These are phyloP conservation scores for Ceratobasidium sp. DNA, from an alignment of 1,284 basidiomycete genomes.

Conservation along the genomic window DNA sequence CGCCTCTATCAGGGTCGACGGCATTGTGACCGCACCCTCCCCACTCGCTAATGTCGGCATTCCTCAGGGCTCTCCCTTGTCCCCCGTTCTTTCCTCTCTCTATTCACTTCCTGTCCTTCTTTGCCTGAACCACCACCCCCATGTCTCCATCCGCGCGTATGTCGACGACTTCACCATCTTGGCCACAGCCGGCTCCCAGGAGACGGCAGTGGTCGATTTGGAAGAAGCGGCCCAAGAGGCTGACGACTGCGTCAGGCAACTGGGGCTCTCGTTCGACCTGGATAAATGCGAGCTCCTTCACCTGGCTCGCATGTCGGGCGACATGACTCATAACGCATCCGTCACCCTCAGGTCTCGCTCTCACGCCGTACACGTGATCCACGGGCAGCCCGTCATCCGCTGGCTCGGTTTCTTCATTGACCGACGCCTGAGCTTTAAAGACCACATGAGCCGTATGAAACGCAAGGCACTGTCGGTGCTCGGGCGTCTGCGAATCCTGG, in stretches of 20 bases:
- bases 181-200: background rate
- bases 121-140: no score
- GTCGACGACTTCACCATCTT: constrained; percentile 30
- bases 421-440: constrained; percentile 28
- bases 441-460: background rate
- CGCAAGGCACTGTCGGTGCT: constrained; percentile 14
- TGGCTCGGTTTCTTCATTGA: constrained; percentile 44
- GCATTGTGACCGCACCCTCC: constrained; percentile 2
- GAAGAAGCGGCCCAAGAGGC: background rate
- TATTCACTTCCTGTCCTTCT: constrained; percentile 42
- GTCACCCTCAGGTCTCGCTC: constrained; percentile 6
- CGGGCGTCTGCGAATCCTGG: background rate
- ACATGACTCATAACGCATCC: constrained; percentile 43
- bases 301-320: constrained; percentile 45
- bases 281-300: constrained; percentile 50
- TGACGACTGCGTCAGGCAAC: constrained; percentile 21
- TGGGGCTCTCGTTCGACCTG: constrained; percentile 47
- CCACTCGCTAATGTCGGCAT: constrained; percentile 26
- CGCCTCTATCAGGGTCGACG: constrained; percentile 50
- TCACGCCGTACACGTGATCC: constrained; percentile 15
- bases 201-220: background rate
- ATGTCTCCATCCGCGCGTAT: constrained; percentile 2
- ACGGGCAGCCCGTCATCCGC: constrained; percentile 49
- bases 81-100: constrained; percentile 35
- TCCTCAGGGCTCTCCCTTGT: constrained; percentile 41